Base-by-base conservation (phyloP, 2,329 filamentous ascomycete genomes). In the Claviceps monticola region DNA sequence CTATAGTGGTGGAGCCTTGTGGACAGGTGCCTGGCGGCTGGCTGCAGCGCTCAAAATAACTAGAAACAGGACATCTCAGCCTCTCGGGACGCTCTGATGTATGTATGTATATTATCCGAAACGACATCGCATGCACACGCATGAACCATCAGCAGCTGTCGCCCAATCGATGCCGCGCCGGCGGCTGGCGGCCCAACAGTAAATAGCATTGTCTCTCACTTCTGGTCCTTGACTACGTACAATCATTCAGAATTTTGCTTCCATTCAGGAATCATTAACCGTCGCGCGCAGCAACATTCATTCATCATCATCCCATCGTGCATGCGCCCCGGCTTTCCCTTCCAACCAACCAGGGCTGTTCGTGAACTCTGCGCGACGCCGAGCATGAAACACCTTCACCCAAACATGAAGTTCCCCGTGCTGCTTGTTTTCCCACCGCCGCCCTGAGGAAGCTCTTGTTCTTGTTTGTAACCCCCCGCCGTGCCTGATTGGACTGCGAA, bases 361-460 rank as follows among this genome's bases (percentile, higher is more conserved):
- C 16, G 44, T 34, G 26, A n/a, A 16, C 43, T 53, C 13, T 26
- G 23, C 43, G 14, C 38, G 17, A 26, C 16, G 43, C 26, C 44
- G 48, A 39, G 44, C 51, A 51, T 51, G 51, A 53, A 53, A 53
- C 51, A 23, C 7, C 34, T 26, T 19, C 46, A 29, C 39, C 37
- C 41, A 7, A 16, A n/a, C 42, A 2, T 8, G 19, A 29, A n/a
- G 38, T 17, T 9, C 38, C 38, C n/a, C 7, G 38, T 8, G 41
- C 19, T 23, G 29, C 29, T 29, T 29, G 29, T 29, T 29, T 29
- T 11, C 29, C 29, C 8, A 3, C 29, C 4, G 29, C 29, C 8
- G 29, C 29, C 9, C 29, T 34, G 29, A 34, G 9, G 29, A 34
- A 34, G 11, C 6, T 3, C 19, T 29, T 19, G 34, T 19, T 42